Conservation (phyloP, 1,139 yeast species). For the Spencermartinsiella ligniputridi region DNA sequence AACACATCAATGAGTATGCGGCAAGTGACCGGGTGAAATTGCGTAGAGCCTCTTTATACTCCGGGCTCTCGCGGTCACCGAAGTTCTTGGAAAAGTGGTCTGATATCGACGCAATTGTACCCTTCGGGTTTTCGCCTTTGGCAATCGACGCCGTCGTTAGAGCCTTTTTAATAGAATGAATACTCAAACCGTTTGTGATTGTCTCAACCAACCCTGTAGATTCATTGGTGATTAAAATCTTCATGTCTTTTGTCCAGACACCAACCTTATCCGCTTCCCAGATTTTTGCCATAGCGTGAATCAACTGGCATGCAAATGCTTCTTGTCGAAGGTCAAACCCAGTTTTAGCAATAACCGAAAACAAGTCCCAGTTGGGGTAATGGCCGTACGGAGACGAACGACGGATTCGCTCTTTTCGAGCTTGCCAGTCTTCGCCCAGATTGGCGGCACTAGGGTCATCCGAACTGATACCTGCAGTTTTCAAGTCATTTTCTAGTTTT, state of each 20-base stretch:
- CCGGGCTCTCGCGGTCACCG: slow-evolving; percentile 51
- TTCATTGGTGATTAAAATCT: slow-evolving; percentile 84
- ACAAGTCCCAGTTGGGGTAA: slow-evolving; percentile 85
- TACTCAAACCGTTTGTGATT: slow-evolving; percentile 85
- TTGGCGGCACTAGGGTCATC: slow-evolving; percentile 47
- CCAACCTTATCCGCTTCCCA: slow-evolving; percentile 67
- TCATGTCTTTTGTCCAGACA: slow-evolving; percentile 92
- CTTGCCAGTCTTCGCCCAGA: slow-evolving; percentile 88
- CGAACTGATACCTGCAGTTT: slow-evolving; percentile 58
- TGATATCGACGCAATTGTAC: slow-evolving; percentile 61
- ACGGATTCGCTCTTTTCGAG: slow-evolving; percentile 74
- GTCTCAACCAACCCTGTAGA: slow-evolving; percentile 92
- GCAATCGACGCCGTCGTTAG: slow-evolving; percentile 68
- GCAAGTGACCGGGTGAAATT: slow-evolving; percentile 84
- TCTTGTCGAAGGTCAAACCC: slow-evolving; percentile 96
- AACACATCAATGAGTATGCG: slow-evolving; percentile 82
- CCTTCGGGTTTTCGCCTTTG: slow-evolving; percentile 62
- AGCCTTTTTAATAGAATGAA: slow-evolving; percentile 91
- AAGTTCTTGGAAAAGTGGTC: slow-evolving; percentile 75
- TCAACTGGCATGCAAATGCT: slow-evolving; percentile 94
- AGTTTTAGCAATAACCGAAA: slow-evolving; percentile 92
- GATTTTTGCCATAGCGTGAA: slow-evolving; percentile 75
- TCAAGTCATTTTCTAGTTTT: slow-evolving; percentile 83
- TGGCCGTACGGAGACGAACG: slow-evolving; percentile 78
- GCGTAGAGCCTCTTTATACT: slow-evolving; percentile 66